phyloP scores from a whole-genome alignment of 305 asterid species.

The Fraxinus paxiana region DNA sequence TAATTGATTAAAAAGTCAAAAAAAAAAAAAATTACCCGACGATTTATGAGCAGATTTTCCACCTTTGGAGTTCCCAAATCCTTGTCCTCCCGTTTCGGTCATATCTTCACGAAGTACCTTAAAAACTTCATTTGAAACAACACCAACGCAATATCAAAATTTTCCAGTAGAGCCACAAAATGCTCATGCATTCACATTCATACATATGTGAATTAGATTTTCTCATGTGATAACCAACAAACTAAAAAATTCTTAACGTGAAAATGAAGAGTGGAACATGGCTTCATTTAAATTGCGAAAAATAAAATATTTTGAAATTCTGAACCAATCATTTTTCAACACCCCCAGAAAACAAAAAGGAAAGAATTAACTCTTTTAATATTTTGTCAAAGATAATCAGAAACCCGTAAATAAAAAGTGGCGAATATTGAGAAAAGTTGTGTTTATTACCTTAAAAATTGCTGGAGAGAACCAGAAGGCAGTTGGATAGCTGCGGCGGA shows the following conservation, averaged over 20 bases:
- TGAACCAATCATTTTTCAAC: background rate
- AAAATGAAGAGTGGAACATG: background rate
- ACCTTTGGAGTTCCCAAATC: constrained; percentile 27
- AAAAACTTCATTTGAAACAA: background rate
- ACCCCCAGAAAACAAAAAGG: background rate
- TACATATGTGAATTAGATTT: background rate
- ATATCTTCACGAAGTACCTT: constrained; percentile 11
- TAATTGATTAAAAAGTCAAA: background rate
- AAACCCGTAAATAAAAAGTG: background rate
- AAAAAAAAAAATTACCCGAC: constrained; percentile 4
- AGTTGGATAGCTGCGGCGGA: background rate
- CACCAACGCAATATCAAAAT: background rate
- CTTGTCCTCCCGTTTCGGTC: constrained; percentile 41
- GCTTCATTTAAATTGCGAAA: background rate
- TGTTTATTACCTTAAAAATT: background rate
- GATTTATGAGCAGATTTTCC: constrained; percentile 28
- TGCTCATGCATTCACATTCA: background rate
- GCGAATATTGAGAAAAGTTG: background rate
- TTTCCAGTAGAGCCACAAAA: background rate
- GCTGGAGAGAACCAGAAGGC: background rate
- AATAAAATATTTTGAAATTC: background rate
- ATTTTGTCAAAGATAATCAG: background rate
- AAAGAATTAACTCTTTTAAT: background rate
- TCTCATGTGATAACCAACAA: background rate
- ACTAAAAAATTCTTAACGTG: background rate